A percentile compares a stretch with the other conserved stretches of the same genome.
These are phyloP conservation scores for Aureobasidium sp. DNA, from an alignment of 2,329 filamentous ascomycete genomes.

Conservation along the genomic window DNA sequence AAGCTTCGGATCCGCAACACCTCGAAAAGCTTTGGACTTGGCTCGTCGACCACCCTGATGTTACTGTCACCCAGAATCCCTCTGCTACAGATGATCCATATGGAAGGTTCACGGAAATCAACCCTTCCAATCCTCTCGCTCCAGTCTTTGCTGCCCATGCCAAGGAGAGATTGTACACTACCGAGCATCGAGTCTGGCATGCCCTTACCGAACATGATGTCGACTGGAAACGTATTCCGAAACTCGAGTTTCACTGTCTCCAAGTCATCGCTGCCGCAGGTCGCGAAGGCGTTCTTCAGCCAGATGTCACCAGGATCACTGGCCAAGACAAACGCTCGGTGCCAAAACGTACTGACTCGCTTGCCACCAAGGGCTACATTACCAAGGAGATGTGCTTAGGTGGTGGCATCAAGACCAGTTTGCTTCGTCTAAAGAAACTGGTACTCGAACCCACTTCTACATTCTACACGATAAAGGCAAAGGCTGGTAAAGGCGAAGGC, in stretches of 20 bases:
- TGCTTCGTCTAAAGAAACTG: slow-evolving; percentile 48
- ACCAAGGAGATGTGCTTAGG: slow-evolving; percentile 45
- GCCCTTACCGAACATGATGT: slow-evolving; percentile 52
- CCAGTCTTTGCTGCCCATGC: slow-evolving; percentile 5
- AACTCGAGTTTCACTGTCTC: slow-evolving; percentile 48
- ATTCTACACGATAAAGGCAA: slow-evolving; percentile 8
- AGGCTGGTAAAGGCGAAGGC: slow-evolving; percentile 7
- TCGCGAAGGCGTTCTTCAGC: slow-evolving; percentile 48
- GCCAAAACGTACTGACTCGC: slow-evolving; percentile 50
- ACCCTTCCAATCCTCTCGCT: slow-evolving; percentile 12
- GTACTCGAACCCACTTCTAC: slow-evolving; percentile 19
- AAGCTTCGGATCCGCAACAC: slow-evolving; percentile 41
- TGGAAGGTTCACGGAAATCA: not conserved
- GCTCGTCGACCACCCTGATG: slow-evolving; percentile 48
- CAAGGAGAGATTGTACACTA: slow-evolving; percentile 40
- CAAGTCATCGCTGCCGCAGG: slow-evolving; percentile 51
- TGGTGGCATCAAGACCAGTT: slow-evolving; percentile 45
- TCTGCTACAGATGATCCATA: slow-evolving; percentile 21
- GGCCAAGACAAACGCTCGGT: slow-evolving; percentile 59
- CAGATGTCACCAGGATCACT: slow-evolving; percentile 45
- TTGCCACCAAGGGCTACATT: slow-evolving; percentile 54
- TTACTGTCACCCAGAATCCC: slow-evolving; percentile 40
- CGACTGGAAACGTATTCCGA: slow-evolving; percentile 46
- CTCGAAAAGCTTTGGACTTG: slow-evolving; percentile 50
- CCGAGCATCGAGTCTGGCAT: slow-evolving; percentile 50